These are phyloP conservation scores for Aurantiochytrium sp. DNA, from an alignment of 108 stramenopile genomes.

Conservation along the genomic window DNA sequence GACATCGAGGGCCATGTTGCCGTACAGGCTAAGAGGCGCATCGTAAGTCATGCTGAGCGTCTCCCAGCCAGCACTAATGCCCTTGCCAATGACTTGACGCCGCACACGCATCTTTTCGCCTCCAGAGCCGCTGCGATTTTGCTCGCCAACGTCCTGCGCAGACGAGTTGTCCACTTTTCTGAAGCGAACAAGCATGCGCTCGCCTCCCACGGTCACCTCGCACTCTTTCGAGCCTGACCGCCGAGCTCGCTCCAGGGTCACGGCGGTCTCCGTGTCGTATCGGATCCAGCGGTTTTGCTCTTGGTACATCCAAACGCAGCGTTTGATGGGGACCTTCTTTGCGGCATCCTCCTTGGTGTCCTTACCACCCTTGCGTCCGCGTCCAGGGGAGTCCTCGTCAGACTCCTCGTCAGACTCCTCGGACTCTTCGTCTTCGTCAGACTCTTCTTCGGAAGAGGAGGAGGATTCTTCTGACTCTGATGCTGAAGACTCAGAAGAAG, in stretches of 20 bases:
- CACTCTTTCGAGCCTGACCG: background rate
- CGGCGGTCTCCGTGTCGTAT: background rate
- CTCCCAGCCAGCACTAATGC: constrained; percentile 17
- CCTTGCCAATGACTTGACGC: constrained; percentile 11
- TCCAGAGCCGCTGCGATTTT: background rate
- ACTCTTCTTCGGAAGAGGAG: background rate
- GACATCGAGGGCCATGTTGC: background rate
- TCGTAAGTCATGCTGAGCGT: constrained; percentile 18
- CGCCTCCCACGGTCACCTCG: background rate
- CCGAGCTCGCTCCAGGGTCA: background rate
- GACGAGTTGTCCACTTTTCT: background rate
- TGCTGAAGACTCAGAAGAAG: too few relatives aligned
- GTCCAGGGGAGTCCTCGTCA: background rate
- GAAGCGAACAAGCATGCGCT: background rate
- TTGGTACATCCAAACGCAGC: constrained; percentile 15
- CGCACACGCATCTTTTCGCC: constrained; percentile 23
- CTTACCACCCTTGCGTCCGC: background rate
- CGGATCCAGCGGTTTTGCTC: background rate
- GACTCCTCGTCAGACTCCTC: background rate
- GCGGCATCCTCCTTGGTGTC: background rate
- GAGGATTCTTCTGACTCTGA: background rate
- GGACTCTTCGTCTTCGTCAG: background rate
- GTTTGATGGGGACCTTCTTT: background rate
- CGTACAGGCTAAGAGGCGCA: background rate
- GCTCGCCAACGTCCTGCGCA: background rate